These are phyloP conservation scores for Tagetes patula DNA, from an alignment of 129 eudicot species.

Conservation along the genomic window DNA sequence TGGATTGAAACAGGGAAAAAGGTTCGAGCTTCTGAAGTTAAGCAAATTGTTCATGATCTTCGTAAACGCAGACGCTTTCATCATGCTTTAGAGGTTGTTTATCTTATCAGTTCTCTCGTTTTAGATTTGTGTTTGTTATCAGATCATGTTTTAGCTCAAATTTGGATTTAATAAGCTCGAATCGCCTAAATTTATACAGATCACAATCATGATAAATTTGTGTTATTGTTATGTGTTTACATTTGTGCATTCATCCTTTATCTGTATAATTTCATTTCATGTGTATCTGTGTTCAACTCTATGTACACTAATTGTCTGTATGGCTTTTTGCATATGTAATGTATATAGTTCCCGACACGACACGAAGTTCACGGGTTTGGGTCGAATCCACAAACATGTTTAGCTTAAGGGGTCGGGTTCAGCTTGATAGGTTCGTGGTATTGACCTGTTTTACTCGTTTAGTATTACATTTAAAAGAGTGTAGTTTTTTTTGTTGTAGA, in stretches of 20 bases:
- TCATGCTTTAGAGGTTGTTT: slow-evolving; percentile 75
- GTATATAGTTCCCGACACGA: not conserved
- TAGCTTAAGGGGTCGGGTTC: not conserved
- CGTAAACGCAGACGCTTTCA: slow-evolving; percentile 68
- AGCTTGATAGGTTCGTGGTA: not conserved
- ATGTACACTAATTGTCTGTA: not conserved
- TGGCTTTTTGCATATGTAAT: not conserved
- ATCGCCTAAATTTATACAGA: not conserved
- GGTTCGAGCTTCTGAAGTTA: slow-evolving; percentile 55
- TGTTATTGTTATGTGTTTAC: not conserved
- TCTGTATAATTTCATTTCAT: not conserved
- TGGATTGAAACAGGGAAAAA: slow-evolving; percentile 61
- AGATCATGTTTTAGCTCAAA: not conserved
- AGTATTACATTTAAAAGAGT: not conserved
- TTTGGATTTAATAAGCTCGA: not conserved
- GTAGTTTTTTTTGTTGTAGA: not conserved
- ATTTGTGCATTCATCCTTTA: too few species aligned
- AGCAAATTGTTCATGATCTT: slow-evolving; percentile 66
- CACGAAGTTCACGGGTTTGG: not conserved
- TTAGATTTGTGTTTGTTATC: not conserved
- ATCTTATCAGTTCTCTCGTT: too few species aligned
- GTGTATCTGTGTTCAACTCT: not conserved
- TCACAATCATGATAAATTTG: not conserved
- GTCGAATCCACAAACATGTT: not conserved
- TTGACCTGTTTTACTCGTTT: not conserved